Percentiles rank a stretch among this genome's conserved stretches.
Conservation (phyloP, 78 protist species). For the Polysphondylium violaceum region DNA sequence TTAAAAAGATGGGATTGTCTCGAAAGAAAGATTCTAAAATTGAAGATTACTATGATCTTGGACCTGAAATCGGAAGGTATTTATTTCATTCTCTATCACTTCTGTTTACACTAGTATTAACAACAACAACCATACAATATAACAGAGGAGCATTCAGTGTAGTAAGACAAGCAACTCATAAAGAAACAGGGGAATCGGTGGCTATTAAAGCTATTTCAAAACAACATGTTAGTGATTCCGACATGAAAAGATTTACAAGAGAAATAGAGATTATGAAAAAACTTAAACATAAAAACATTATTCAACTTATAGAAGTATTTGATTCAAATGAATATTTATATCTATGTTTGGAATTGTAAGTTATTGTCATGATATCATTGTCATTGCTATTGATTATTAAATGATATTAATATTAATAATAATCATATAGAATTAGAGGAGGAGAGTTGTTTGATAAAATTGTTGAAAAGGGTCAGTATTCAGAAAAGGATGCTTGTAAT, state of each 20-base stretch:
- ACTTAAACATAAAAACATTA: conserved; percentile 79
- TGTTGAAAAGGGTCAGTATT: conserved; percentile 85
- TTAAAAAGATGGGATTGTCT: conserved; percentile 35
- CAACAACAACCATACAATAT: background rate
- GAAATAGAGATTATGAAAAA: conserved; percentile 86
- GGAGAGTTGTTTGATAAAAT: conserved; percentile 94
- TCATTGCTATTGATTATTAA: background rate
- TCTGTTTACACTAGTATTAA: background rate
- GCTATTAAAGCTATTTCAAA: conserved; percentile 80
- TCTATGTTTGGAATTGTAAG: conserved; percentile 74
- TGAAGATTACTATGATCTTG: conserved; percentile 66
- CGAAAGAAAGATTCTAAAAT: conserved; percentile 68
- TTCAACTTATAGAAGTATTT: conserved; percentile 73
- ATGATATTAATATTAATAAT: background rate
- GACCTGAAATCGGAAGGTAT: conserved; percentile 71
- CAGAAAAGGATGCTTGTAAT: conserved; percentile 84
- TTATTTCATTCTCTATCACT: background rate
- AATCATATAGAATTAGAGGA: conserved; percentile 80
- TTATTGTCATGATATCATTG: background rate
- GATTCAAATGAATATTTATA: conserved; percentile 72
- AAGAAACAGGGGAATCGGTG: conserved; percentile 68
- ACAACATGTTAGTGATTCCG: conserved; percentile 65
- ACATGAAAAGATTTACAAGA: conserved; percentile 62
- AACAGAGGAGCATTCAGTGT: conserved; percentile 80
- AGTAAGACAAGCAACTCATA: conserved; percentile 78